phyloP scores from a whole-genome alignment of 2,329 filamentous ascomycete genomes.

The Penicillium digitatum region DNA sequence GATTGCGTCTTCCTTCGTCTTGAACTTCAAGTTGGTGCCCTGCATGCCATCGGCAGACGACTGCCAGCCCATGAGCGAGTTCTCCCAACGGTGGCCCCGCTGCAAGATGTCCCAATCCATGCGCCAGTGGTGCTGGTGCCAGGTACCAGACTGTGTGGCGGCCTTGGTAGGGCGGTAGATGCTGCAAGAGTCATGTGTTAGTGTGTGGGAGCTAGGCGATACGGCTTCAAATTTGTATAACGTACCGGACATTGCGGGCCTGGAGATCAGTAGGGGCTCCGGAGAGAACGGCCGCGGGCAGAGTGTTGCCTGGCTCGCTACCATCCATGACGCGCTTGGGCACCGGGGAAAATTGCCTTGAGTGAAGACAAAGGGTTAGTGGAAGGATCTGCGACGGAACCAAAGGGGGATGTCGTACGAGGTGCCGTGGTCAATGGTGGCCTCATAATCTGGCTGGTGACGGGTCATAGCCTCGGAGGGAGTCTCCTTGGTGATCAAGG shows the following conservation, averaged over 20 bases:
- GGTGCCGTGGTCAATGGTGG: constrained; percentile 78
- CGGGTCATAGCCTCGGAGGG: constrained; percentile 51
- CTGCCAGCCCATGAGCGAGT: constrained; percentile 97
- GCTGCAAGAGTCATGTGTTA: constrained; percentile 47
- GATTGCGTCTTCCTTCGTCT: constrained; percentile 90
- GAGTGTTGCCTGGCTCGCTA: constrained; percentile 69
- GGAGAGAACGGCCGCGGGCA: constrained; percentile 81
- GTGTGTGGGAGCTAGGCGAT: constrained; percentile 4
- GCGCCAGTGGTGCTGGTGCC: constrained; percentile 80
- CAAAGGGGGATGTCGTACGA: constrained; percentile 59
- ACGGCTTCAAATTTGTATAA: not conserved
- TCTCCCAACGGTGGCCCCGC: constrained; percentile 97
- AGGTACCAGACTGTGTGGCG: constrained; percentile 91
- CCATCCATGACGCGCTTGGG: constrained; percentile 87
- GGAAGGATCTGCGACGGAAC: constrained; percentile 5
- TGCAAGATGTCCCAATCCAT: constrained; percentile 96
- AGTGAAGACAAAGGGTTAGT: constrained; percentile 25
- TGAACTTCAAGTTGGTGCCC: constrained; percentile 85
- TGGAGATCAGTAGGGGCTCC: constrained; percentile 92
- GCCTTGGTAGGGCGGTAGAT: constrained; percentile 90
- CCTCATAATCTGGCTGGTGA: constrained; percentile 77
- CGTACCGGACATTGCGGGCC: constrained; percentile 86
- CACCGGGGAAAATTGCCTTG: constrained; percentile 82
- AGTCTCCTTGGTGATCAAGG: constrained; percentile 50
- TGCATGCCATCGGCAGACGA: constrained; percentile 94